These are phyloP conservation scores for Pleurotus ostreatus DNA, from an alignment of 768 basidiomycete species.

Conservation along the genomic window DNA sequence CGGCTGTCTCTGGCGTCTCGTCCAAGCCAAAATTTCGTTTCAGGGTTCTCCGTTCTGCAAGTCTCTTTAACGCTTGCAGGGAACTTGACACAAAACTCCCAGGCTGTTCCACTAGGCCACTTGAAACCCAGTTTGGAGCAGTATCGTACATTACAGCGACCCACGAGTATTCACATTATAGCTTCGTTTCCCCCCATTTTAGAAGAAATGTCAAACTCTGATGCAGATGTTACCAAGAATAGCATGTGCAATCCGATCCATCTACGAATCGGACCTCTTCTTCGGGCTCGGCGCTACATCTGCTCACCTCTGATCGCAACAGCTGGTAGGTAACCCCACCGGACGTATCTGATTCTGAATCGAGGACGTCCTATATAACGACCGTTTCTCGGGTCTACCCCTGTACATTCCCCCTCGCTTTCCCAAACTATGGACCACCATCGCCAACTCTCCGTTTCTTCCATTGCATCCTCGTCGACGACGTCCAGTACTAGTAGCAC, in stretches of 20 bases:
- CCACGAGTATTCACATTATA: background rate
- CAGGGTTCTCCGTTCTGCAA: background rate
- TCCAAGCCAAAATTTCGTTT: background rate
- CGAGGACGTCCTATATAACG: background rate
- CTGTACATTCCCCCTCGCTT: background rate
- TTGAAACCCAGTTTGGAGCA: background rate
- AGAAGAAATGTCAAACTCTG: background rate
- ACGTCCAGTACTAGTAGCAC: slow-evolving; percentile 13
- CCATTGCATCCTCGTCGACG: slow-evolving; percentile 11
- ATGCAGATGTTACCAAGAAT: background rate
- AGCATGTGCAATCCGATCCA: slow-evolving; percentile 1
- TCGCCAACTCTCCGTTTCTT: background rate
- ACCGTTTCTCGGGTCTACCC: background rate
- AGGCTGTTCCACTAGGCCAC: background rate
- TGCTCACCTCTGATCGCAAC: slow-evolving; percentile 6
- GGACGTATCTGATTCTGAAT: background rate
- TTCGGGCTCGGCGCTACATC: slow-evolving; percentile 1
- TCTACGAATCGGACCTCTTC: background rate
- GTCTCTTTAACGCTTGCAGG: background rate
- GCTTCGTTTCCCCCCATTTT: background rate
- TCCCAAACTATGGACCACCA: slow-evolving; percentile 4
- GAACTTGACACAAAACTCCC: background rate
- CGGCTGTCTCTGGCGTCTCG: too few species aligned
- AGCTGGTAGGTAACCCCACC: background rate
- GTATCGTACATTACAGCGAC: background rate